Evolutionary conservation across 306 rosid genomes (phyloP).

Genomic region (Pyrus communis): DNA sequence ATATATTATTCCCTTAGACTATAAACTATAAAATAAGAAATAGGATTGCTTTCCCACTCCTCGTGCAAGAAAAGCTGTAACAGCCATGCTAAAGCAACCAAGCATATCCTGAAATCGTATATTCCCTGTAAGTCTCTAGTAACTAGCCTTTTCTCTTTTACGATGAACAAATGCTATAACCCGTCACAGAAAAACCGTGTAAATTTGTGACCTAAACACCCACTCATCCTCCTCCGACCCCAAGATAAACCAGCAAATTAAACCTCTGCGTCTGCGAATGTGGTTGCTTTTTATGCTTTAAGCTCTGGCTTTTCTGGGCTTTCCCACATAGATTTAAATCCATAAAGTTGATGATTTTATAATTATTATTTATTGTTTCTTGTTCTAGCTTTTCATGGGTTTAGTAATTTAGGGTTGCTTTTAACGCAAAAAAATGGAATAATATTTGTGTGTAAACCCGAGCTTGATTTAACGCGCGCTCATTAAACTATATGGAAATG

Average conservation of each 20-base stretch:
- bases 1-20: too few relatives aligned
- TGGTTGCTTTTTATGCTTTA: not conserved
- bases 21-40: not conserved
- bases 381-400: not conserved
- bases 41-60: not conserved
- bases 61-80: not conserved
- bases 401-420: not conserved
- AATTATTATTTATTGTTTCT: not conserved
- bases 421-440: constrained; percentile 38
- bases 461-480: constrained; percentile 25
- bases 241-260: not conserved
- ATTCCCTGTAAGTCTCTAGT: not conserved
- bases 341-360: not conserved
- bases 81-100: not conserved
- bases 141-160: not conserved
- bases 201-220: not conserved
- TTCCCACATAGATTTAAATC: not conserved
- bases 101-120: not conserved
- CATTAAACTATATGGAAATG: constrained; percentile 5
- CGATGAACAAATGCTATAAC: not conserved
- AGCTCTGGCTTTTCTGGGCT: not conserved
- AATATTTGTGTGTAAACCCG: constrained; percentile 20
- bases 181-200: not conserved
- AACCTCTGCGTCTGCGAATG: not conserved
- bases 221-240: not conserved